Evolutionary conservation across 2,329 filamentous ascomycete species (phyloP).

Genomic region (Calonectria hawksworthii): DNA sequence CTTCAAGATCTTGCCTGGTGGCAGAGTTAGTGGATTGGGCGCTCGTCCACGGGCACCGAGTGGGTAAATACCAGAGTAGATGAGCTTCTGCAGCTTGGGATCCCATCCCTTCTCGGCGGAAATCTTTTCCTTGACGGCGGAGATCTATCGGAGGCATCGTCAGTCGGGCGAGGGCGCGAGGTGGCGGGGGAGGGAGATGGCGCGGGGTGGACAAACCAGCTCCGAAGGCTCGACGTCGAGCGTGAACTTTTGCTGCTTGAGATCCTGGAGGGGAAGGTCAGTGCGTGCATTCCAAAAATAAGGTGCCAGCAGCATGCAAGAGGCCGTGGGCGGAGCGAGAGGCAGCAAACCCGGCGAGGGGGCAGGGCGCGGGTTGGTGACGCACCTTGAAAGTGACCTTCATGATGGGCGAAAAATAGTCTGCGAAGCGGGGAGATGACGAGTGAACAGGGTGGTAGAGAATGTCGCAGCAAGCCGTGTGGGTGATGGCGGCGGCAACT

Average conservation of each 20-base stretch:
- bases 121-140: constrained; percentile 93
- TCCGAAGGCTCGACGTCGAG: constrained; percentile 95
- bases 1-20: constrained; percentile 93
- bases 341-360: not conserved
- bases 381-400: constrained; percentile 78
- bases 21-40: constrained; percentile 40
- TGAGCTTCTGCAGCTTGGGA: constrained; percentile 90
- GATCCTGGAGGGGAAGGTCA: constrained; percentile 72
- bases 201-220: constrained; percentile 75
- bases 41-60: constrained; percentile 6
- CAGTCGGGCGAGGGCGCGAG: constrained; percentile 31
- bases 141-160: constrained; percentile 72
- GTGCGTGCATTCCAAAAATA: not conserved
- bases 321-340: not conserved
- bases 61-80: constrained; percentile 85
- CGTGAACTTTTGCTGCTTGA: constrained; percentile 98
- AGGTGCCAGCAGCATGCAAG: not conserved
- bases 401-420: constrained; percentile 66
- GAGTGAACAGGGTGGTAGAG: constrained; percentile 26
- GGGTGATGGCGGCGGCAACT: constrained; percentile 10
- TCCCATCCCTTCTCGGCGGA: constrained; percentile 95
- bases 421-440: constrained; percentile 43
- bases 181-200: constrained; percentile 35
- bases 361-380: constrained; percentile 31
- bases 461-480: constrained; percentile 15